Base-by-base conservation (phyloP, 257 asterid species). In the Solanum chilense region DNA sequence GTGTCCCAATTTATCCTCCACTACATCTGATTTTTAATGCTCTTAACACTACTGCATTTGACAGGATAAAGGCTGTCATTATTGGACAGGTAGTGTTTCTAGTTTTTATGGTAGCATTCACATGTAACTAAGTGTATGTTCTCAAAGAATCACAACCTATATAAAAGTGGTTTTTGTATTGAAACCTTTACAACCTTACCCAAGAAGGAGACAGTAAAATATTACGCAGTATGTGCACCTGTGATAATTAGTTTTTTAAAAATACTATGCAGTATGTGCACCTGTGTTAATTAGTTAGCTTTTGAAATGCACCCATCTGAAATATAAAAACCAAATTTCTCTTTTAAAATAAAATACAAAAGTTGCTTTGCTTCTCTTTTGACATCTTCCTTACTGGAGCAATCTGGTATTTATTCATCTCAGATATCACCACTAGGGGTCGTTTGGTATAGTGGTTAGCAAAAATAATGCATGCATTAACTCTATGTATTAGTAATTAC, bases 11-110 rank as follows among this genome's bases (percentile, higher is more conserved):
- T 83, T 95, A 97, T 86, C 99, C 99, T 87, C 99, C 98, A 44
- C 96, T 93, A 85, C 97, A 93, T 85, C 90, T 97, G 86, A 91
- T 95, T 76, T 97, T 97, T 87, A 97, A 94, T 87, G 96, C 98
- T 77, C 94, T 97, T 42, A 97, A 97, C 86, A 92, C 98, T 80
- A 97, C 99, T 80, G 91, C 98, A 29, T 93, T 97, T 84, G 94
- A 94, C 89, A 76, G 64, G 73, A 94, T 95, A 56, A 97, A 95
- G 92, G 98, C 94, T 9, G 99, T 95, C 84, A 97, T 97, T 85
- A 93, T 97, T 83, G 99, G 99, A 75, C 99, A 96, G 99, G 98
- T 95, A 88, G 29, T 83, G 45, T 44, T 88, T 83, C 66, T 39
- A 23, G 80, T 47, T 37, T 80, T 47, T 15, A 45, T 9, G 18